Evolutionary conservation across 176 grass and related monocot genomes (phyloP), one percentile per base, ranked within the genome.

Genomic region (Eragrostis curvula): DNA sequence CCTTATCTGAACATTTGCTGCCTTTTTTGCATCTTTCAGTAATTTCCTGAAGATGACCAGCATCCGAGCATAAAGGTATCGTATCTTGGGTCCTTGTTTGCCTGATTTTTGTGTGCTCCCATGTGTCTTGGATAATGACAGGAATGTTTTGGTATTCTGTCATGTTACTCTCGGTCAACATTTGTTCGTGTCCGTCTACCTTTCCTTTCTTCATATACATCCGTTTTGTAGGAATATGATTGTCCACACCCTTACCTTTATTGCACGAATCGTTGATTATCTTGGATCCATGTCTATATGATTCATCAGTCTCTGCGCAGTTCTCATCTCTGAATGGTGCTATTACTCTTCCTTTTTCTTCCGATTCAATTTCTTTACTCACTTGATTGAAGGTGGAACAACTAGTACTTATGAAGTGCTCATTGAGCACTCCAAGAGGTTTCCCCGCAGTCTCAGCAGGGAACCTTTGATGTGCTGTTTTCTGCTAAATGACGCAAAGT

Each of bases 401-500:
- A 40, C 23, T 50, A 27, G 72, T 52, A 30, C 44, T 56, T 57
- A 65, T 49, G 48, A 79, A 85, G 4, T 52, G 20, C 82, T 79
- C 25, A 66, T 25, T 43, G 21, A 71, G 21, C 7, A 65, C 30
- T 56, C 28, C 40, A 60, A 53, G 28, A 79, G 42, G 61, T 48
- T 82, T 70, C 21, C 56, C 61, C 2, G 9, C 66, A 23, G 58
- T 39, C 66, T 55, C 73, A 40, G 23, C 41, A 73, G 66, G 70
- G 42, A 64, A 63, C 25, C 73, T 70, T 82, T 58, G 55, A 69
- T 93, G 41, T n/a, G 53, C 77, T 78, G 65, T 65, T 76, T 85
- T 93, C 91, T 93, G 91, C 44, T 70, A 59, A 93, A 67, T 75
- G 11, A 62, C 46, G 57, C 6, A 73, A 65, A 93, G 70, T 56